phyloP scores from a whole-genome alignment of 2,329 filamentous ascomycete genomes.

The Shiraia sp. region DNA sequence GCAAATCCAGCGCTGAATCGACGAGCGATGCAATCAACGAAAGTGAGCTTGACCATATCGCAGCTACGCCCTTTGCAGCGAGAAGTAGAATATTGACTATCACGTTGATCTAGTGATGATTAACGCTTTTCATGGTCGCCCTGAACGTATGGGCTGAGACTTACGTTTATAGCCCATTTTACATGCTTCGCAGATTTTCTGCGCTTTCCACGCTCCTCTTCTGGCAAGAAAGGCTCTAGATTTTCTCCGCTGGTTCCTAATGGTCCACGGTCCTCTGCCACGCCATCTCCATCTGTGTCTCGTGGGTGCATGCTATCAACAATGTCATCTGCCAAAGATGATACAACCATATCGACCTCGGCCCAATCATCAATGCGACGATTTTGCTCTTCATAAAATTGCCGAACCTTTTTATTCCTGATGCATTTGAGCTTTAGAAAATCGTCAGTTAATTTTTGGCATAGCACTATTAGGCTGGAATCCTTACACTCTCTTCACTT shows the following conservation, averaged over 20 bases:
- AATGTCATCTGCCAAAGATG: constrained; percentile 60
- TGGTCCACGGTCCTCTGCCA: constrained; percentile 57
- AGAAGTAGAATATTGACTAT: constrained; percentile 63
- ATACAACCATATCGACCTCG: constrained; percentile 62
- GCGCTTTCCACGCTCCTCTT: constrained; percentile 57
- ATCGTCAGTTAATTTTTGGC: not conserved
- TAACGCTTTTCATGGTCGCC: not conserved
- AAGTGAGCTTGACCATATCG: constrained; percentile 60
- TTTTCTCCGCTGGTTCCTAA: constrained; percentile 55
- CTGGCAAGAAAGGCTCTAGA: constrained; percentile 59
- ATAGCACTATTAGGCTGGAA: too few relatives aligned
- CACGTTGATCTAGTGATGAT: constrained; percentile 55
- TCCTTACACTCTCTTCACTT: constrained; percentile 51
- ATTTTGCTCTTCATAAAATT: constrained; percentile 61
- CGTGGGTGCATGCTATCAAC: constrained; percentile 62
- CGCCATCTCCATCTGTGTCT: constrained; percentile 60
- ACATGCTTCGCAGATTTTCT: constrained; percentile 53
- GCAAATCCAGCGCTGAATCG: constrained; percentile 63
- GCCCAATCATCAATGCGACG: constrained; percentile 60
- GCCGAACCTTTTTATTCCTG: constrained; percentile 55
- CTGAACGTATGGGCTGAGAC: constrained; percentile 6
- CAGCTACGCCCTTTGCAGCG: constrained; percentile 59
- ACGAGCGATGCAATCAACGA: constrained; percentile 65
- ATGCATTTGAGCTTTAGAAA: constrained; percentile 52
- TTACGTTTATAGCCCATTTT: constrained; percentile 60